Conservation (phyloP, 2,329 filamentous ascomycete species). For the Onygenales sp. region DNA sequence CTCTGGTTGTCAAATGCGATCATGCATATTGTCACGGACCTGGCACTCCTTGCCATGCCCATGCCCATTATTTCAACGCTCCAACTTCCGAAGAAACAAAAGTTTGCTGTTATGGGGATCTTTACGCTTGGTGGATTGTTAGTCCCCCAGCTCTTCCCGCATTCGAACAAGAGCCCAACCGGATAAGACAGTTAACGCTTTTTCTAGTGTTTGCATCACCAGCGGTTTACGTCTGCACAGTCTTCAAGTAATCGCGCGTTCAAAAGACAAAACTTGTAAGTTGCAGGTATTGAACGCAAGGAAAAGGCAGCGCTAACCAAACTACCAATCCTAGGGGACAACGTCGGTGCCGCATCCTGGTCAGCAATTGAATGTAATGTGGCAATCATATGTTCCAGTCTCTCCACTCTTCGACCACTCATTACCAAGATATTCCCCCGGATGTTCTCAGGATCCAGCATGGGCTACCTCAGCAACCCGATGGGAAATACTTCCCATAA, state of each 20-base stretch:
- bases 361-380: conserved; percentile 34
- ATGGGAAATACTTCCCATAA: not conserved
- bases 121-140: conserved; percentile 36
- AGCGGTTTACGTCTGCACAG: conserved; percentile 27
- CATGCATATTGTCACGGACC: conserved; percentile 34
- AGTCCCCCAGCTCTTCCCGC: conserved; percentile 7
- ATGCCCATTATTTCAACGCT: conserved; percentile 33
- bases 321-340: conserved; percentile 16
- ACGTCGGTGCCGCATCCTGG: conserved; percentile 33
- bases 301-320: not conserved
- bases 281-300: not conserved
- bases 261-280: conserved; percentile 21
- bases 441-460: not conserved
- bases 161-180: not conserved
- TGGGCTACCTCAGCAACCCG: not conserved
- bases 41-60: conserved; percentile 35
- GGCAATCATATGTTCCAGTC: conserved; percentile 32
- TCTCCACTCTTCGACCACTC: conserved; percentile 16
- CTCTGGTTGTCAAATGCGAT: conserved; percentile 37
- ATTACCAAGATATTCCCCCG: conserved; percentile 1
- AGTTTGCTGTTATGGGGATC: conserved; percentile 29
- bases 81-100: conserved; percentile 29
- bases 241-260: conserved; percentile 20
- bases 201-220: conserved; percentile 29
- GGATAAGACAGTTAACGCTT: conserved; percentile 9